These are phyloP conservation scores for Suhomyces taliae DNA, from an alignment of 1,139 yeast genomes.

Conservation along the genomic window DNA sequence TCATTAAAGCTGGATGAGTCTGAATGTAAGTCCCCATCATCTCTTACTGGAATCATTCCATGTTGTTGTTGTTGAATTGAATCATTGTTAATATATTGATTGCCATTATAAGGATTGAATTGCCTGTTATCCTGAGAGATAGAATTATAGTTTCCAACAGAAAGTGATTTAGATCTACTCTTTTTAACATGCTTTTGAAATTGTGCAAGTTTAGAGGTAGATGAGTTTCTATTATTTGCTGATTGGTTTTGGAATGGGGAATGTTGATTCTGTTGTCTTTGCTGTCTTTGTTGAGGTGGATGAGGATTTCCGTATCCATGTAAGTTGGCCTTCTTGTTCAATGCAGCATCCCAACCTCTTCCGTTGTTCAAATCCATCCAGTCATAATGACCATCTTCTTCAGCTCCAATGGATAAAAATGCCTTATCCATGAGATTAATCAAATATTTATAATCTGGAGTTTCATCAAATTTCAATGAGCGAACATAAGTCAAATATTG, in stretches of 20 bases:
- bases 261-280: slow-evolving; percentile 21
- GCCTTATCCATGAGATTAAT: slow-evolving; percentile 46
- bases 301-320: slow-evolving; percentile 80
- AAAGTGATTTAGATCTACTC: slow-evolving; percentile 17
- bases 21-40: slow-evolving; percentile 42
- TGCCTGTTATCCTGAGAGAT: slow-evolving; percentile 25
- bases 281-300: slow-evolving; percentile 49
- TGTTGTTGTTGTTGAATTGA: slow-evolving; percentile 10
- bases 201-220: slow-evolving; percentile 11
- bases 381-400: slow-evolving; percentile 64
- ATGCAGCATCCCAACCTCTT: slow-evolving; percentile 78
- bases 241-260: slow-evolving; percentile 9
- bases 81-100: slow-evolving; percentile 5
- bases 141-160: slow-evolving; percentile 30
- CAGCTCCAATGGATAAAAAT: slow-evolving; percentile 29
- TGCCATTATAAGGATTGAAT: slow-evolving; percentile 5
- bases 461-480: slow-evolving; percentile 70
- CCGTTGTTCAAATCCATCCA: slow-evolving; percentile 86
- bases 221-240: slow-evolving; percentile 9
- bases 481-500: slow-evolving; percentile 73
- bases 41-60: slow-evolving; percentile 37
- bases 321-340: slow-evolving; percentile 75
- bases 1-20: slow-evolving; percentile 38
- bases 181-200: slow-evolving; percentile 8
- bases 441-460: slow-evolving; percentile 66